A percentile compares a stretch with the other conserved stretches of the same genome.
These are phyloP conservation scores for Cyberlindnera euphorbiae DNA, from an alignment of 805 yeast genomes.

Conservation along the genomic window DNA sequence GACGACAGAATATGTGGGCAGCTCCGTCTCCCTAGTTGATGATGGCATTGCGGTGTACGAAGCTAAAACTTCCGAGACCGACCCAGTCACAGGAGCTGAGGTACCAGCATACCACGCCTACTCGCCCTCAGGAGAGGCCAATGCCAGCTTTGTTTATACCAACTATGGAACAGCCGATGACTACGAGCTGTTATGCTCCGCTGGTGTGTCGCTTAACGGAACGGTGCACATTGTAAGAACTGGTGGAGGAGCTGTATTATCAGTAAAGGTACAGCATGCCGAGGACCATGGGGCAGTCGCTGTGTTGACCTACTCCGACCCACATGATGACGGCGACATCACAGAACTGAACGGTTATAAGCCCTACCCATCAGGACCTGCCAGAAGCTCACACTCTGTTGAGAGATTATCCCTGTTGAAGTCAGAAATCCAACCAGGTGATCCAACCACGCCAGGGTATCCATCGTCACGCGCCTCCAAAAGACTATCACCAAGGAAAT, in stretches of 20 bases:
- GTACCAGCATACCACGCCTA: slow-evolving; percentile 57
- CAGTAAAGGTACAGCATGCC: slow-evolving; percentile 58
- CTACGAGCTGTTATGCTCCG: slow-evolving; percentile 36
- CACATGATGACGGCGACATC: slow-evolving; percentile 54
- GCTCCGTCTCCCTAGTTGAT: slow-evolving; percentile 32
- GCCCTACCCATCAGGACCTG: slow-evolving; percentile 61
- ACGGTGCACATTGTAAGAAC: slow-evolving; percentile 57
- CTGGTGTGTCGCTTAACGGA: slow-evolving; percentile 42
- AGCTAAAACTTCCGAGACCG: slow-evolving; percentile 45
- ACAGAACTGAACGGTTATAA: slow-evolving; percentile 51
- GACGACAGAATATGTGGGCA: slow-evolving; percentile 47
- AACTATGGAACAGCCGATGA: slow-evolving; percentile 59
- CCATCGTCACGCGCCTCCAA: slow-evolving; percentile 38
- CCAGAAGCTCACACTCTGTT: slow-evolving; percentile 56
- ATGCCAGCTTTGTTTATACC: slow-evolving; percentile 50
- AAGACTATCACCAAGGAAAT: slow-evolving; percentile 35
- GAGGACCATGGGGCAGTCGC: slow-evolving; percentile 59
- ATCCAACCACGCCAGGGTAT: slow-evolving; percentile 74
- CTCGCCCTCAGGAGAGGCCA: slow-evolving; percentile 58
- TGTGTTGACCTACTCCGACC: slow-evolving; percentile 47
- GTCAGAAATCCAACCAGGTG: slow-evolving; percentile 62
- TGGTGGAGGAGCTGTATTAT: slow-evolving; percentile 47
- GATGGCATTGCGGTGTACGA: slow-evolving; percentile 35
- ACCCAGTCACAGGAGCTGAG: slow-evolving; percentile 43
- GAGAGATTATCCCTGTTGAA: slow-evolving; percentile 59